phyloP scores from a whole-genome alignment of 345 rosid genomes.

The Garcia nutans region DNA sequence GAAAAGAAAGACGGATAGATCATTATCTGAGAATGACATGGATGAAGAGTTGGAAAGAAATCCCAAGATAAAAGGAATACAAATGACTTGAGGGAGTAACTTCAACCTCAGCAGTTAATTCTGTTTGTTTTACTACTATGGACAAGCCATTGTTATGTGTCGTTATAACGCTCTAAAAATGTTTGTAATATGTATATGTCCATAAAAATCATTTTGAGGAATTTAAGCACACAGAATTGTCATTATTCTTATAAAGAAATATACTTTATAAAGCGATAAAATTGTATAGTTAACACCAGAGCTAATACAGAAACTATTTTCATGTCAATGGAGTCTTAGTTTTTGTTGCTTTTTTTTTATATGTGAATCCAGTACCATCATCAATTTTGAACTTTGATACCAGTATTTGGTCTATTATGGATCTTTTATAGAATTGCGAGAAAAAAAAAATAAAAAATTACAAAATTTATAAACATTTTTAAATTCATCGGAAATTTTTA shows the following conservation, averaged over 20 bases:
- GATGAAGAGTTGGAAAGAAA: conserved; percentile 27
- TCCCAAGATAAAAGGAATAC: conserved; percentile 20
- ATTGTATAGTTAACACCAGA: neutral
- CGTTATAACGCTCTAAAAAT: neutral
- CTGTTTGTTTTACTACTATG: neutral
- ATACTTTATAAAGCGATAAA: neutral
- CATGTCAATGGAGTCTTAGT: no score
- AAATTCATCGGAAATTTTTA: no score
- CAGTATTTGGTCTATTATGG: no score
- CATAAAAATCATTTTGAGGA: neutral
- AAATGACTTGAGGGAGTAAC: conserved; percentile 11
- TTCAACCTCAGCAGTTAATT: neutral
- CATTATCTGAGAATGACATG: conserved; percentile 26
- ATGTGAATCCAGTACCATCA: no score
- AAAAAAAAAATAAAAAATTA: no score
- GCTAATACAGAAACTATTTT: no score
- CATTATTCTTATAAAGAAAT: no score
- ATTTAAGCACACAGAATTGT: neutral
- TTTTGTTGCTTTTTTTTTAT: no score
- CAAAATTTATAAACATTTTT: no score
- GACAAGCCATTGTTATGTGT: neutral
- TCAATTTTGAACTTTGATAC: no score
- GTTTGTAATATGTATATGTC: neutral
- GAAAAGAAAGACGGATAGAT: conserved; percentile 53
- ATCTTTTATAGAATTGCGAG: no score